Percentiles rank a stretch among this genome's conserved stretches.
phyloP scores from a whole-genome alignment of 2,329 filamentous ascomycete species.

The Colletotrichum eleusines region DNA sequence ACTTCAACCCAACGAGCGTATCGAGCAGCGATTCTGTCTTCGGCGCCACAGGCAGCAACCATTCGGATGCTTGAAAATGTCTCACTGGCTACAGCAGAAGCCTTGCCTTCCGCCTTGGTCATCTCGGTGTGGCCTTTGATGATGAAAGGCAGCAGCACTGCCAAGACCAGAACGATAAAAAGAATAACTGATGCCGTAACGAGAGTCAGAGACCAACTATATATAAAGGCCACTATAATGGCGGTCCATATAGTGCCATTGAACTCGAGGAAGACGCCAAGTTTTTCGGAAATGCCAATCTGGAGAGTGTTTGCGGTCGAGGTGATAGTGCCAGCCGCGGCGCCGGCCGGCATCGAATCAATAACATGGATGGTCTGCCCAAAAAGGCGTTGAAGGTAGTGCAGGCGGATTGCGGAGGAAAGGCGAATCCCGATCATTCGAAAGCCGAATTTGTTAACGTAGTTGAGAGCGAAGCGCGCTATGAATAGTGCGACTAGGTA shows the following conservation, averaged over 20 bases:
- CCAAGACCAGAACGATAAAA: slow-evolving; percentile 65
- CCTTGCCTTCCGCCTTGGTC: slow-evolving; percentile 66
- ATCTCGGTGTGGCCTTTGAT: slow-evolving; percentile 63
- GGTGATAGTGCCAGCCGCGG: slow-evolving; percentile 73
- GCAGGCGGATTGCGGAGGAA: slow-evolving; percentile 70
- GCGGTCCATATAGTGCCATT: slow-evolving; percentile 64
- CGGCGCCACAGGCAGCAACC: slow-evolving; percentile 72
- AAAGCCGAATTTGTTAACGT: slow-evolving; percentile 72
- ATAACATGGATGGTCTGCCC: slow-evolving; percentile 75
- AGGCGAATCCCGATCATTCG: slow-evolving; percentile 72
- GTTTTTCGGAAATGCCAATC: slow-evolving; percentile 73
- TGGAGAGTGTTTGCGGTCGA: slow-evolving; percentile 74
- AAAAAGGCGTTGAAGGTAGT: slow-evolving; percentile 74
- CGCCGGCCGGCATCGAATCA: slow-evolving; percentile 72
- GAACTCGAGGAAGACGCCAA: slow-evolving; percentile 70
- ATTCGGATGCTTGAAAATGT: slow-evolving; percentile 71
- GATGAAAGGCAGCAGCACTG: slow-evolving; percentile 65
- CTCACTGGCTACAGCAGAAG: slow-evolving; percentile 71
- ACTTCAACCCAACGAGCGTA: slow-evolving; percentile 69
- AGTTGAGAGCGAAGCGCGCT: slow-evolving; percentile 72
- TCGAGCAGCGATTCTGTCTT: slow-evolving; percentile 63
- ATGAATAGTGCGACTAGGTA: slow-evolving; percentile 80
- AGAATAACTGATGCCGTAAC: slow-evolving; percentile 69
- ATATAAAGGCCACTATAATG: slow-evolving; percentile 67
- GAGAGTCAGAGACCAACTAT: slow-evolving; percentile 70